Evolutionary conservation across 441 rosid species (phyloP), one percentile per base, ranked within the genome.

Genomic region (Hura crepitans): DNA sequence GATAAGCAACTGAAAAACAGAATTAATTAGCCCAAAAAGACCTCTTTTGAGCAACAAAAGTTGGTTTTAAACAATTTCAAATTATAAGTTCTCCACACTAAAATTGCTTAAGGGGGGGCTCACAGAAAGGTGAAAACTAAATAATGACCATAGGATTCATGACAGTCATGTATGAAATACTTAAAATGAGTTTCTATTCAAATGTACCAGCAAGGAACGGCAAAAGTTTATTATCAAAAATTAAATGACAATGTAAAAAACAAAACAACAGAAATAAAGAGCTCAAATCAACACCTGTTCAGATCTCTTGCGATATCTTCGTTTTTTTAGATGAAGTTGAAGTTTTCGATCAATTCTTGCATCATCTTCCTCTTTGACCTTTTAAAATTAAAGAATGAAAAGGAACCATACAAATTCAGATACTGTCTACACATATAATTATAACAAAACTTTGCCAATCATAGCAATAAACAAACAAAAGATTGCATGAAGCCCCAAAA

Each of bases 361-460:
- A 79, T 96, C 99, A 78, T 96, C 99, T 81, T 91, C 99, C 85
- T 93, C 99, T 75, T 91, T 93, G 66, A 96, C 97, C 99, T 96
- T 86, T 69, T 66, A 63, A 75, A 65, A 22, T 50, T 60, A 56
- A 76, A 70, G 75, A n/a, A 72, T 71, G 61, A n/a, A 72, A 71
- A 64, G 28, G 60, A 55, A 43, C 62, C 28, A 61, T 15, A 53
- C 15, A 53, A 63, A 47, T 59, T 61, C 18, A 76, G 20, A 68
- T 27, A 60, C 54, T 46, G 58, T 61, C 18, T 14, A 25, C 35
- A 33, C 67, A 49, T n/a, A 43, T 49, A 15, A 39, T 47, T 42
- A 66, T 23, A 58, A 62, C 3, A 50, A 53, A 68, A 35, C 56
- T 66, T n/a, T 59, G 60, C 37, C 39, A 54, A 69, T 33, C 59